Conservation (phyloP, 2,329 filamentous ascomycete genomes). For the Setomelanomma holmii region DNA sequence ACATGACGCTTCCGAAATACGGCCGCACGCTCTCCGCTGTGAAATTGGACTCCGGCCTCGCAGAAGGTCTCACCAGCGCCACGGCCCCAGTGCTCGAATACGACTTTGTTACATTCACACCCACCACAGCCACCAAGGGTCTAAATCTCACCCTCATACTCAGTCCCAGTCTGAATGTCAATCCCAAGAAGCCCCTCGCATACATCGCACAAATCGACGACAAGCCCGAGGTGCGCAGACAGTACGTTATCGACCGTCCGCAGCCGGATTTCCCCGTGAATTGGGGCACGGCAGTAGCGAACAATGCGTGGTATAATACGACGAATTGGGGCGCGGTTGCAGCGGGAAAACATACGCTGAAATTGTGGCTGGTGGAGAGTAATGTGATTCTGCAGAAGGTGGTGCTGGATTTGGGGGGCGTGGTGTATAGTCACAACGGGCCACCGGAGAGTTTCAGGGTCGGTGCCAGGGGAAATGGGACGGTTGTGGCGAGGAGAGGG, state of each 20-base stretch:
- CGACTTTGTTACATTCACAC: conserved; percentile 47
- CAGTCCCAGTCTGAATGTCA: conserved; percentile 57
- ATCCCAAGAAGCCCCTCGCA: conserved; percentile 57
- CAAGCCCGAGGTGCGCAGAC: conserved; percentile 45
- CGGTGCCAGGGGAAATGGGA: conserved; percentile 10
- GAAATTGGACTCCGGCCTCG: conserved; percentile 37
- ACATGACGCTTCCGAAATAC: conserved; percentile 43
- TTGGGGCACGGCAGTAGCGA: conserved; percentile 59
- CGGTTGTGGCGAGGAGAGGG: neutral
- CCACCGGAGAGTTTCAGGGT: conserved; percentile 50
- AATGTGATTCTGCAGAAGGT: conserved; percentile 50
- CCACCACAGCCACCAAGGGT: conserved; percentile 37
- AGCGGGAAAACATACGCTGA: conserved; percentile 52
- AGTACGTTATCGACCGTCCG: conserved; percentile 52
- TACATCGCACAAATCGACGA: conserved; percentile 60
- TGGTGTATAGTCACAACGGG: conserved; percentile 43
- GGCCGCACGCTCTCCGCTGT: conserved; percentile 47
- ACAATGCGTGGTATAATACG: conserved; percentile 59
- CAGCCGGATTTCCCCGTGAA: conserved; percentile 54
- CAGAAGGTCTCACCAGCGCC: conserved; percentile 34
- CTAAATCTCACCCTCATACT: conserved; percentile 52
- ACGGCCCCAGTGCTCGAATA: conserved; percentile 46
- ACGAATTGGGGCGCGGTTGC: conserved; percentile 45
- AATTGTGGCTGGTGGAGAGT: conserved; percentile 56
- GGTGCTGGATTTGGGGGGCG: conserved; percentile 45